Conservation (phyloP, 2,329 filamentous ascomycete genomes). For the Helminthosporium solani region DNA sequence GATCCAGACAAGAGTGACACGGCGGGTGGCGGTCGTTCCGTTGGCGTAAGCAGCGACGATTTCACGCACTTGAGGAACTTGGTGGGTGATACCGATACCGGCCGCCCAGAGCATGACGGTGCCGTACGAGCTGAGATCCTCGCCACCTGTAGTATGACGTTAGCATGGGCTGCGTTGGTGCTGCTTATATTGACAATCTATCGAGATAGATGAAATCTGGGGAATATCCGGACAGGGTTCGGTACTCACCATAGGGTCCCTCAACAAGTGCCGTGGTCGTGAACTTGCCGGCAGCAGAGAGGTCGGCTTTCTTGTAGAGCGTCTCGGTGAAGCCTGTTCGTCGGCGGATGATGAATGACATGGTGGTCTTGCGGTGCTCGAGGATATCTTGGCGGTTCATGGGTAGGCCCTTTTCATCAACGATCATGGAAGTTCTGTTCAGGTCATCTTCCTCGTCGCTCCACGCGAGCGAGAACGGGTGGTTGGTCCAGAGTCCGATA, state of each 20-base stretch:
- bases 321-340: conserved; percentile 85
- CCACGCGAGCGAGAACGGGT: conserved; percentile 80
- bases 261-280: conserved; percentile 75
- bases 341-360: conserved; percentile 83
- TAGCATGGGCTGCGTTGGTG: conserved; percentile 25
- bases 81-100: conserved; percentile 92
- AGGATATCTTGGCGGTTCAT: conserved; percentile 55
- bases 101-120: conserved; percentile 89
- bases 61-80: conserved; percentile 82
- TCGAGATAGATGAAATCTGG: conserved; percentile 22
- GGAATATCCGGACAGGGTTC: conserved; percentile 20
- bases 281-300: conserved; percentile 55
- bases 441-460: conserved; percentile 60
- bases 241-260: conserved; percentile 69
- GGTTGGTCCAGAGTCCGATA: conserved; percentile 71
- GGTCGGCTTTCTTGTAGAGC: conserved; percentile 69
- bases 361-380: conserved; percentile 54
- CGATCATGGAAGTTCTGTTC: conserved; percentile 24
- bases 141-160: conserved; percentile 56
- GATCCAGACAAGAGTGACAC: conserved; percentile 86
- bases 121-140: conserved; percentile 88
- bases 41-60: conserved; percentile 57
- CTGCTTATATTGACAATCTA: conserved; percentile 22
- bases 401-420: conserved; percentile 49
- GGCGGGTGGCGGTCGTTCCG: conserved; percentile 75